These are phyloP conservation scores for Gossypium lobatum DNA, from an alignment of 441 rosid species.

Conservation along the genomic window DNA sequence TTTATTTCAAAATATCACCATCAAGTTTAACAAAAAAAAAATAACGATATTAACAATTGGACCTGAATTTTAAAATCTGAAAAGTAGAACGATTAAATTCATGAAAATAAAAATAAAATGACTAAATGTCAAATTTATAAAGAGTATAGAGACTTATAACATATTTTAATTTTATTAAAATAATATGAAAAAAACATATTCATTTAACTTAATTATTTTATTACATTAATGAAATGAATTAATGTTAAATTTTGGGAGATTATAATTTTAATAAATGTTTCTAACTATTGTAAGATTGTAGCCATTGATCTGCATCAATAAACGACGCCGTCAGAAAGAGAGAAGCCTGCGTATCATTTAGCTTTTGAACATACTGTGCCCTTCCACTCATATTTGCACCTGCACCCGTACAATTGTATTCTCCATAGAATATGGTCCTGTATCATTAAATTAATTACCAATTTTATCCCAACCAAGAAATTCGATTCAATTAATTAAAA, in stretches of 20 bases:
- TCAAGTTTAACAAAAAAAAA: too few relatives aligned
- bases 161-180: background rate
- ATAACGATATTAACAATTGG: too few relatives aligned
- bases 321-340: slow-evolving; percentile 45
- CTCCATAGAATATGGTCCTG: slow-evolving; percentile 76
- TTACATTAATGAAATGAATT: background rate
- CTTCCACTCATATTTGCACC: slow-evolving; percentile 56
- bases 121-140: too few relatives aligned
- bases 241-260: background rate
- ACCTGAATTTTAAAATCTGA: too few relatives aligned
- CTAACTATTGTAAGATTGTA: slow-evolving; percentile 26
- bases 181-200: background rate
- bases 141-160: too few relatives aligned
- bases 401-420: slow-evolving; percentile 65
- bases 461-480: background rate
- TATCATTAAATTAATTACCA: background rate
- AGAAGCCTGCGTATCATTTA: slow-evolving; percentile 59
- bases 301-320: slow-evolving; percentile 79
- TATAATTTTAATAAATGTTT: background rate
- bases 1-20: too few relatives aligned
- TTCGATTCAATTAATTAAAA: too few relatives aligned
- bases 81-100: too few relatives aligned
- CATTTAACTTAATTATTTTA: background rate
- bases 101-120: too few relatives aligned
- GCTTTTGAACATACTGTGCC: slow-evolving; percentile 55